phyloP scores from a whole-genome alignment of 768 basidiomycete species.

The Mrakia blollopis region DNA sequence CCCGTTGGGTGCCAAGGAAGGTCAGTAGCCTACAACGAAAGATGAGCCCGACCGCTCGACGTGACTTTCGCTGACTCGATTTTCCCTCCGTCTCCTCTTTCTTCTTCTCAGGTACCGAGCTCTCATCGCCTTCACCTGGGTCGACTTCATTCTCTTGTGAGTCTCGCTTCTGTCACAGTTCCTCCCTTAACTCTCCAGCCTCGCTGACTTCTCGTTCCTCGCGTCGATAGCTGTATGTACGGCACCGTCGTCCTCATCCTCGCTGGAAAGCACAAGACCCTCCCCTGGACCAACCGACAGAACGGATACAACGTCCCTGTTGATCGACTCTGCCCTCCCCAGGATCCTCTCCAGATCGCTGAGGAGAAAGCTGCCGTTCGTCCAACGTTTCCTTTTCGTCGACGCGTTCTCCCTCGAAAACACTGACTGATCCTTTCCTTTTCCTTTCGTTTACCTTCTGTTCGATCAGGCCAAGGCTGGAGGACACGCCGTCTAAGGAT shows the following conservation, averaged over 20 bases:
- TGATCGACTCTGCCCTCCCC: not conserved
- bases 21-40: too few species aligned
- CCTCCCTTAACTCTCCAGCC: not conserved
- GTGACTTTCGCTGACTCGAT: too few species aligned
- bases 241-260: not conserved
- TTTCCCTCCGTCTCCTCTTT: too few species aligned
- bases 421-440: too few species aligned
- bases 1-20: not conserved
- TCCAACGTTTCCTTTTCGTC: not conserved
- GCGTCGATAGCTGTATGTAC: not conserved
- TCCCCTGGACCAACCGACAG: not conserved
- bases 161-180: not conserved
- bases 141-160: slow-evolving; percentile 8
- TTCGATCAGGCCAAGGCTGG: not conserved
- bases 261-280: not conserved
- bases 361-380: slow-evolving; percentile 1
- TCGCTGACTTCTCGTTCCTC: not conserved
- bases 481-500: not conserved
- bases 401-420: not conserved
- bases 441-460: not conserved
- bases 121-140: slow-evolving; percentile 16
- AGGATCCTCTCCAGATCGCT: not conserved
- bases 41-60: too few species aligned
- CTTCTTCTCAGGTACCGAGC: not conserved
- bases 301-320: not conserved